phyloP scores from a whole-genome alignment of 2,329 filamentous ascomycete species.

The Hymenoscyphus salicellus region DNA sequence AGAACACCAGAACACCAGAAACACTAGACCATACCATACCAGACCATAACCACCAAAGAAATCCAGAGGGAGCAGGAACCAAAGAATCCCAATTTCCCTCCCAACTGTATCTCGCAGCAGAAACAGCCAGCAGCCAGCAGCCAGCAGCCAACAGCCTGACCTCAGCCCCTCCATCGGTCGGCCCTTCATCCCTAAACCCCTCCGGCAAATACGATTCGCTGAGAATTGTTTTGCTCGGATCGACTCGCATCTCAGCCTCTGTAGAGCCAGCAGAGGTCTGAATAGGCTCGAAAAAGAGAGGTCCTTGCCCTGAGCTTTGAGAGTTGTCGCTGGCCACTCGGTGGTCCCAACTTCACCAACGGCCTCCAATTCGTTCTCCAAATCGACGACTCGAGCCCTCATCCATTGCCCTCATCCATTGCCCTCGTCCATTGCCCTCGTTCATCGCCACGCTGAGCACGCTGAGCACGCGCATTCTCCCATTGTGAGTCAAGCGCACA shows the following conservation, averaged over 20 bases:
- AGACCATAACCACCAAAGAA: background rate
- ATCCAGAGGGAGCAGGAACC: background rate
- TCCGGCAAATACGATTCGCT: background rate
- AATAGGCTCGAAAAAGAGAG: too few relatives aligned
- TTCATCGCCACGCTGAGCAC: background rate
- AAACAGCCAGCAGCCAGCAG: background rate
- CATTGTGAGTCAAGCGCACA: background rate
- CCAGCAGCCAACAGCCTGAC: background rate
- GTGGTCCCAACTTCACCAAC: background rate
- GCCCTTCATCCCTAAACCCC: background rate
- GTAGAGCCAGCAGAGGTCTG: background rate
- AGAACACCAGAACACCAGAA: background rate
- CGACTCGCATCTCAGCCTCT: background rate
- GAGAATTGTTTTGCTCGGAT: background rate
- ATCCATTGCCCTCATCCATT: background rate
- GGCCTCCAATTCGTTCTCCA: background rate
- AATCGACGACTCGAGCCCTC: background rate
- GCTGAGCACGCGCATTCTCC: background rate
- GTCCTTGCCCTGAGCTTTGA: background rate
- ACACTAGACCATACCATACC: background rate
- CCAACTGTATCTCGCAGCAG: background rate
- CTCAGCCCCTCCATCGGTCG: background rate
- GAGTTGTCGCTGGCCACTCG: background rate
- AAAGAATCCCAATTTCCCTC: background rate
- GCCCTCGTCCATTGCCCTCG: background rate